Evolutionary conservation across 2,329 filamentous ascomycete species (phyloP).

Genomic region (Lasiodiplodia theobromae): DNA sequence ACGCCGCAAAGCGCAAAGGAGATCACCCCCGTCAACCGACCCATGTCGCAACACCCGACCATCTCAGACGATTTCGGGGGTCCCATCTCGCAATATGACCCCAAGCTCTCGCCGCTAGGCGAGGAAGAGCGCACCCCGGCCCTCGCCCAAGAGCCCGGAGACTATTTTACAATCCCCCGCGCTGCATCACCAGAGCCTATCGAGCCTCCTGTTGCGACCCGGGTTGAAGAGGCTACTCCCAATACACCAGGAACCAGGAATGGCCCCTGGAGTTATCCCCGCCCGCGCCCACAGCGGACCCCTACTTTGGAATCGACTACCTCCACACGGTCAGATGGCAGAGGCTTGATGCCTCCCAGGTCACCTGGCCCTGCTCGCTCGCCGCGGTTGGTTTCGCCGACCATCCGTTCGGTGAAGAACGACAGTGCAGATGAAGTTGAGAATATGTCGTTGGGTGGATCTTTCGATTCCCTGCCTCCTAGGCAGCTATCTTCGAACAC

Average conservation of each 20-base stretch:
- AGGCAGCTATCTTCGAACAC: slow-evolving; percentile 81
- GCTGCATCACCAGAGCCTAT: slow-evolving; percentile 54
- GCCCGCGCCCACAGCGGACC: slow-evolving; percentile 48
- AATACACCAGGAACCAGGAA: slow-evolving; percentile 44
- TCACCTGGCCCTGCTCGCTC: slow-evolving; percentile 49
- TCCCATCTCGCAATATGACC: slow-evolving; percentile 40
- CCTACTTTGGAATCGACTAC: slow-evolving; percentile 48
- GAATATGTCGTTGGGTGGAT: slow-evolving; percentile 63
- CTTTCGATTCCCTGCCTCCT: slow-evolving; percentile 69
- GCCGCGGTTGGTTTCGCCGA: slow-evolving; percentile 47
- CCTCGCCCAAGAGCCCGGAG: slow-evolving; percentile 32
- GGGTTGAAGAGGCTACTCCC: slow-evolving; percentile 53
- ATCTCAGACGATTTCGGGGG: slow-evolving; percentile 42
- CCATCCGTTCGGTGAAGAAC: slow-evolving; percentile 53
- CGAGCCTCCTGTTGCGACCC: slow-evolving; percentile 43
- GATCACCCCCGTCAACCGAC: slow-evolving; percentile 40
- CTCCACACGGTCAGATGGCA: slow-evolving; percentile 10
- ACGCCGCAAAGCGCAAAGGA: slow-evolving; percentile 35
- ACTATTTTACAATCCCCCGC: slow-evolving; percentile 57
- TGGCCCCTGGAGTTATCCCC: slow-evolving; percentile 34
- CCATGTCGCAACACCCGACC: slow-evolving; percentile 47
- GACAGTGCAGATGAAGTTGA: slow-evolving; percentile 75
- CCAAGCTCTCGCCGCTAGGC: slow-evolving; percentile 44
- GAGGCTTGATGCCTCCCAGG: slow-evolving; percentile 42
- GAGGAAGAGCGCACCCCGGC: slow-evolving; percentile 40